Percentiles rank a stretch among this genome's conserved stretches.
phyloP scores from a whole-genome alignment of 2,329 filamentous ascomycete species.

The Xylogone sp. region DNA sequence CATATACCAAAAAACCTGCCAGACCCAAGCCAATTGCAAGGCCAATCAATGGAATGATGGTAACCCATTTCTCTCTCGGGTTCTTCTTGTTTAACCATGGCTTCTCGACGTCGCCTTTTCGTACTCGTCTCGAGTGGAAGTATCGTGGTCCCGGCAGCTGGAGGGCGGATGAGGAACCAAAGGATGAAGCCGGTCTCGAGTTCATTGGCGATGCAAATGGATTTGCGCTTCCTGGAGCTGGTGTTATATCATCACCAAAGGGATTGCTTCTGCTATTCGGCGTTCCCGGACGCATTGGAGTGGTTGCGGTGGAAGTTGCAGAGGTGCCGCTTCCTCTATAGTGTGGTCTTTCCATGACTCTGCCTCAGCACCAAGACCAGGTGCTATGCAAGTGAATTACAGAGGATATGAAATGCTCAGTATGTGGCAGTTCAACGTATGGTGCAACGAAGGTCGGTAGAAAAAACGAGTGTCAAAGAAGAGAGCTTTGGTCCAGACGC shows the following conservation, averaged over 20 bases:
- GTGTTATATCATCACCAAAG: constrained; percentile 24
- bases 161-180: constrained; percentile 36
- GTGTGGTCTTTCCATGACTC: constrained; percentile 6
- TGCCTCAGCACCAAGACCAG: background rate
- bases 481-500: background rate
- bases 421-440: background rate
- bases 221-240: constrained; percentile 17
- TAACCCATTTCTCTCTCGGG: constrained; percentile 81
- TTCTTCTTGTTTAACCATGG: constrained; percentile 73
- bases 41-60: constrained; percentile 71
- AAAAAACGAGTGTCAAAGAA: background rate
- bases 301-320: constrained; percentile 26
- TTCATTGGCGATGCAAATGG: constrained; percentile 32
- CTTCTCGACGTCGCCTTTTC: constrained; percentile 70
- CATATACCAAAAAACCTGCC: constrained; percentile 69
- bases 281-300: constrained; percentile 32
- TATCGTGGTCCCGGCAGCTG: constrained; percentile 19
- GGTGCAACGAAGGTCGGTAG: background rate
- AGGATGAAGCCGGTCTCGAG: constrained; percentile 38
- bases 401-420: background rate
- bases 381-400: background rate
- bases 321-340: constrained; percentile 11
- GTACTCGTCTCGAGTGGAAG: constrained; percentile 45
- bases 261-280: constrained; percentile 29
- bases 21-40: constrained; percentile 65